Evolutionary conservation across 495 filamentous ascomycete genomes (phyloP).

Genomic region (Physcia stellaris): DNA sequence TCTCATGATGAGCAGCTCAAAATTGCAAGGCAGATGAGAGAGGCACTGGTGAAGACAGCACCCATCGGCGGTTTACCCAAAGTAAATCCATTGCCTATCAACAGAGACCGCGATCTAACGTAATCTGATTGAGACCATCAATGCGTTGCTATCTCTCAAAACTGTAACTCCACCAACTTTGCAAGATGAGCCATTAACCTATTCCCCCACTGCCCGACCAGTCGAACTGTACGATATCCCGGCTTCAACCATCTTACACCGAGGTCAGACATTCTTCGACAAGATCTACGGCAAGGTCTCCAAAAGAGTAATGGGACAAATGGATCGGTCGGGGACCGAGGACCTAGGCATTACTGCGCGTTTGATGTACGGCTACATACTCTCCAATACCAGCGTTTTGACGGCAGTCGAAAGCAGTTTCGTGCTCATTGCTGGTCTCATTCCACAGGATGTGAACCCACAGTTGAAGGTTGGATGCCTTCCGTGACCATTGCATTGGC

Average conservation of each 20-base stretch:
- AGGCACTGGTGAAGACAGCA: conserved; percentile 38
- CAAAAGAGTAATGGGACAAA: conserved; percentile 35
- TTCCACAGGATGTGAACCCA: conserved; percentile 42
- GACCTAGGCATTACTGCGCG: conserved; percentile 37
- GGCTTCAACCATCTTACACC: conserved; percentile 25
- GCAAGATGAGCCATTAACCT: conserved; percentile 27
- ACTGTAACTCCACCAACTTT: conserved; percentile 30
- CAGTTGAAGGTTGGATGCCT: too few relatives aligned
- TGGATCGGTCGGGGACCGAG: conserved; percentile 39
- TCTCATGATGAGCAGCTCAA: conserved; percentile 25
- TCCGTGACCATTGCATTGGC: too few relatives aligned
- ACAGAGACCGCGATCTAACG: neutral
- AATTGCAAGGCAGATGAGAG: conserved; percentile 36
- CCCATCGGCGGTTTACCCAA: conserved; percentile 40
- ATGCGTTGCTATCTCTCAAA: conserved; percentile 35
- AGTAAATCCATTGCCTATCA: conserved; percentile 19
- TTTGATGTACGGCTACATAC: conserved; percentile 37
- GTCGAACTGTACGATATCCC: conserved; percentile 23
- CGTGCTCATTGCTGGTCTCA: conserved; percentile 40
- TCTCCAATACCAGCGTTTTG: conserved; percentile 35
- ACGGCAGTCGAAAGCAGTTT: conserved; percentile 34
- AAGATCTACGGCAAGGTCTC: conserved; percentile 38
- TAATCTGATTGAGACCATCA: conserved; percentile 39
- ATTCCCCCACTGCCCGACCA: conserved; percentile 28
- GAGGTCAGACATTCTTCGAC: conserved; percentile 38